A percentile compares a stretch with the other conserved stretches of the same genome.
These are phyloP conservation scores for Oemleria cerasiformis DNA, from an alignment of 306 rosid genomes.

Conservation along the genomic window DNA sequence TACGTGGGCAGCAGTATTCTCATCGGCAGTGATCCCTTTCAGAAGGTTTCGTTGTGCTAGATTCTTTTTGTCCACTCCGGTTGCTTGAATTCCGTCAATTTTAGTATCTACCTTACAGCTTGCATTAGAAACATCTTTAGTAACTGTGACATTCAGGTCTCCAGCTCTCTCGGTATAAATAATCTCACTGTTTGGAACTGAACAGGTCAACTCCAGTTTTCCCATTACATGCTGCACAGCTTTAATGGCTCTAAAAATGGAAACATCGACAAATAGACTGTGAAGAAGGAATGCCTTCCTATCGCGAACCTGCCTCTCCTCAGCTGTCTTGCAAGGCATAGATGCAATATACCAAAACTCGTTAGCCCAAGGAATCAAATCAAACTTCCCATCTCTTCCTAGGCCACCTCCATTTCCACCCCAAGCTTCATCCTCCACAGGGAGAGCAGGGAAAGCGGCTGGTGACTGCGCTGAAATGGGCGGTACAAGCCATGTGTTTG, in stretches of 20 bases:
- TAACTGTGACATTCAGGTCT: constrained; percentile 69
- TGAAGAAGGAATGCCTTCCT: constrained; percentile 94
- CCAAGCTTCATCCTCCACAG: constrained; percentile 85
- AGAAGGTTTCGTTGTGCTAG: constrained; percentile 74
- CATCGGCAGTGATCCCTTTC: constrained; percentile 97
- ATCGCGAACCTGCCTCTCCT: constrained; percentile 93
- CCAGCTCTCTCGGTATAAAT: constrained; percentile 59
- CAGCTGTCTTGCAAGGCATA: constrained; percentile 89
- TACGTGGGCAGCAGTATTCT: constrained; percentile 97
- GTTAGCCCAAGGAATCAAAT: constrained; percentile 81
- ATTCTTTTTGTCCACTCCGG: constrained; percentile 55
- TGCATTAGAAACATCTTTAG: constrained; percentile 75
- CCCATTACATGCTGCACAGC: constrained; percentile 58
- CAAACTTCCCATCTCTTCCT: constrained; percentile 73
- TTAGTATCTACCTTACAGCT: constrained; percentile 84
- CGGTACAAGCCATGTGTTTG: constrained; percentile 97
- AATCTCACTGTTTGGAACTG: constrained; percentile 38
- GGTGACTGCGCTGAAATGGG: constrained; percentile 76
- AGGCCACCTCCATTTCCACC: constrained; percentile 97
- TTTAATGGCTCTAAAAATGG: constrained; percentile 74
- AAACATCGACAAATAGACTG: constrained; percentile 84
- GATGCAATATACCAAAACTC: constrained; percentile 80
- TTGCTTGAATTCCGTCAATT: constrained; percentile 82
- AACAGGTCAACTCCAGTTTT: constrained; percentile 32
- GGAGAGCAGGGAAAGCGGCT: constrained; percentile 69